These are phyloP conservation scores for Coniosporium apollinis DNA, from an alignment of 495 filamentous ascomycete species.

Conservation along the genomic window DNA sequence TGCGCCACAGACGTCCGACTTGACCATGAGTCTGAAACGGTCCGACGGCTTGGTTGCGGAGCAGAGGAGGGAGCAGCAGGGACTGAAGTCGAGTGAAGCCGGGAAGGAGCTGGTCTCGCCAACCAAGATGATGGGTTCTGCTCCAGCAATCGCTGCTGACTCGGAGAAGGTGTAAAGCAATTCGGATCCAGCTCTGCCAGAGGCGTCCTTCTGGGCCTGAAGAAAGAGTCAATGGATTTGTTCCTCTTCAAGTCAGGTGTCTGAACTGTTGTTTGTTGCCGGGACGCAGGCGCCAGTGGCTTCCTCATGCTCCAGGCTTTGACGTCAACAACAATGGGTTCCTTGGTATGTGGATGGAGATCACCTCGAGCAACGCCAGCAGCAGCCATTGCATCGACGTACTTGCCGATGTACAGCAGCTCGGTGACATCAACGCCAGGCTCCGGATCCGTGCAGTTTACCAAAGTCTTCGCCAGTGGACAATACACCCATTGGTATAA, in stretches of 20 bases:
- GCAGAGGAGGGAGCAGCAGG: constrained; percentile 11
- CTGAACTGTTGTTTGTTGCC: constrained; percentile 1
- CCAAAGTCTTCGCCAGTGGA: constrained; percentile 47
- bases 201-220: constrained; percentile 57
- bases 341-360: constrained; percentile 77
- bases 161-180: constrained; percentile 55
- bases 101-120: constrained; percentile 18
- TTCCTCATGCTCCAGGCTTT: constrained; percentile 6
- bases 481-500: constrained; percentile 90
- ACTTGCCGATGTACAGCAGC: constrained; percentile 63
- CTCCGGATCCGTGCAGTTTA: constrained; percentile 51
- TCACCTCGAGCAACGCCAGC: constrained; percentile 66
- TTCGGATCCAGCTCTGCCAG: constrained; percentile 81
- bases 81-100: constrained; percentile 13
- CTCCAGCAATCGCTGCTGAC: constrained; percentile 43
- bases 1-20: constrained; percentile 25
- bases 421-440: constrained; percentile 41
- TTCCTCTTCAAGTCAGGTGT: constrained; percentile 38
- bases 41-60: constrained; percentile 19
- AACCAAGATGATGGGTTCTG: constrained; percentile 38
- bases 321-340: constrained; percentile 36
- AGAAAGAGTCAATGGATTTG: constrained; percentile 60
- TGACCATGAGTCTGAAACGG: constrained; percentile 5
- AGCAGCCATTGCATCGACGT: constrained; percentile 52
- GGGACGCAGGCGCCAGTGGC: constrained; percentile 3